A percentile compares a stretch with the other conserved stretches of the same genome.
These are phyloP conservation scores for Fomitopsis pulvina DNA, from an alignment of 768 basidiomycete species.

Conservation along the genomic window DNA sequence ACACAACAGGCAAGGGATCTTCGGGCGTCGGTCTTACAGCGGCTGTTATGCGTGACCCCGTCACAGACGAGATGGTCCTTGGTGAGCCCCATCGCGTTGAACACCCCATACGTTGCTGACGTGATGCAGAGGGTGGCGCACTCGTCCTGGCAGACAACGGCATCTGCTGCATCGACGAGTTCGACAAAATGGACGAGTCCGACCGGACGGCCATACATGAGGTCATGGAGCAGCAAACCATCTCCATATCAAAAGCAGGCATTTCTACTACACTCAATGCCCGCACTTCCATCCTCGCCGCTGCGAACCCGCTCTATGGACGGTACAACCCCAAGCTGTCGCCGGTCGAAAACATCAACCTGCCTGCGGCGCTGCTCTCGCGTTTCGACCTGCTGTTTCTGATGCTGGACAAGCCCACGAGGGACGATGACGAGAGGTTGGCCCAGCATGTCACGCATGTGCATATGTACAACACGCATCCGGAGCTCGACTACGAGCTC, in stretches of 20 bases:
- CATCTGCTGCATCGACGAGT: conserved; percentile 99
- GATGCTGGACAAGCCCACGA: conserved; percentile 90
- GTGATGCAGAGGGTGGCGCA: conserved; percentile 87
- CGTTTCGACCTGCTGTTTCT: conserved; percentile 96
- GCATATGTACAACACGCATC: conserved; percentile 93
- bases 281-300: conserved; percentile 94
- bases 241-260: conserved; percentile 98
- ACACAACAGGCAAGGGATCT: conserved; percentile 97
- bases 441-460: conserved; percentile 98
- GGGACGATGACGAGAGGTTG: conserved; percentile 93
- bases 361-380: conserved; percentile 92
- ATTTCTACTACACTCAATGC: conserved; percentile 98
- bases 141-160: conserved; percentile 98
- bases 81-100: conserved; percentile 44
- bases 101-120: not conserved
- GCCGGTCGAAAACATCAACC: conserved; percentile 98
- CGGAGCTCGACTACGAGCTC: conserved; percentile 76
- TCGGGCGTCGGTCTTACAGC: conserved; percentile 98
- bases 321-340: conserved; percentile 98
- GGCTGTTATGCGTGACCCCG: conserved; percentile 98
- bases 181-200: conserved; percentile 99
- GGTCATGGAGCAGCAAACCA: conserved; percentile 99
- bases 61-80: conserved; percentile 98
- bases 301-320: conserved; percentile 96
- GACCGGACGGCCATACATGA: conserved; percentile 99